Conservation (phyloP, 164 flowering plant species). For the Kalanchoe fedtschenkoi region DNA sequence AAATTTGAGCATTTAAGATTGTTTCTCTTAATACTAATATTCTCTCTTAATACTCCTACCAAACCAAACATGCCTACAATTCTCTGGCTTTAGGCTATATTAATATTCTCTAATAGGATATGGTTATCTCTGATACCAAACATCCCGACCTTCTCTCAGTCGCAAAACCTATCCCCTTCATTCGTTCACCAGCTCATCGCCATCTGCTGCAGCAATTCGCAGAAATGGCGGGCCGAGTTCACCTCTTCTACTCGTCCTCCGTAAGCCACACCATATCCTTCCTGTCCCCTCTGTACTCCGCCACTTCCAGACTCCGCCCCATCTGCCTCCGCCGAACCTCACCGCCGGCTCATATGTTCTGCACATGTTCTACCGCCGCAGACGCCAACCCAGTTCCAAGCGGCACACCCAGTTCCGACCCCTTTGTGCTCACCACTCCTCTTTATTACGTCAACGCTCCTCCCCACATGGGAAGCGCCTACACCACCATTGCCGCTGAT, state of each 20-base stretch:
- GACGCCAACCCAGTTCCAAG: constrained; percentile 25
- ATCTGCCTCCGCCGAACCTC: constrained; percentile 9
- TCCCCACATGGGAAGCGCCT: constrained; percentile 99
- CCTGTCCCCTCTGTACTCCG: not conserved
- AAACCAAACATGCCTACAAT: too few relatives aligned
- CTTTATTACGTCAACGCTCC: constrained; percentile 98
- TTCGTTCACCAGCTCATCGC: too few relatives aligned
- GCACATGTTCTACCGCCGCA: constrained; percentile 12
- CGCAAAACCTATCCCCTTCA: too few relatives aligned
- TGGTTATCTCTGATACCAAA: too few relatives aligned
- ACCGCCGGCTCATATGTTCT: constrained; percentile 11
- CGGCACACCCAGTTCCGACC: constrained; percentile 15
- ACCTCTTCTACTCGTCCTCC: constrained; percentile 1
- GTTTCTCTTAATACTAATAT: too few relatives aligned
- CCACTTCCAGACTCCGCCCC: not conserved
- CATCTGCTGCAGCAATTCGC: too few relatives aligned
- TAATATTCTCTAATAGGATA: too few relatives aligned
- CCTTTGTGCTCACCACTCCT: constrained; percentile 88
- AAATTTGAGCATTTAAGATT: too few relatives aligned
- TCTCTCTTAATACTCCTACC: too few relatives aligned
- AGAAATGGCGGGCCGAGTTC: not conserved
- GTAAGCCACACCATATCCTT: not conserved
- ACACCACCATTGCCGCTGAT: constrained; percentile 96
- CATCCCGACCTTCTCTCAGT: too few relatives aligned
- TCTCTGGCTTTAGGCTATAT: too few relatives aligned